Conservation (phyloP, 2,329 filamentous ascomycete species). For the Phyllosticta ampelicida region DNA sequence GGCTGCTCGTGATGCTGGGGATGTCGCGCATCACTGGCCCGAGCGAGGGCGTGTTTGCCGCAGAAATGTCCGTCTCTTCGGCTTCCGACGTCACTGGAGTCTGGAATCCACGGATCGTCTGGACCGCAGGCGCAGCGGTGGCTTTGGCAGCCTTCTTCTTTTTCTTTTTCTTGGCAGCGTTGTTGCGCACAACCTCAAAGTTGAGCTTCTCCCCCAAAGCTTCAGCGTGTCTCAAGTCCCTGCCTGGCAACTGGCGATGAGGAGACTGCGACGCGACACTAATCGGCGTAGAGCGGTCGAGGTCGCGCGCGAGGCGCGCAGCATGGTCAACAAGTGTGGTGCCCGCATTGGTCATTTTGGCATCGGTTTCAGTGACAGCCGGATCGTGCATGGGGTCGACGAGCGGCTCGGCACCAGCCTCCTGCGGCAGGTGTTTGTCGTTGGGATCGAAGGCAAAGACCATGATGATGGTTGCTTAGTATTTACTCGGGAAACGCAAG, state of each 20-base stretch:
- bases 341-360: background rate
- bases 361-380: background rate
- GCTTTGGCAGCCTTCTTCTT: slow-evolving; percentile 26
- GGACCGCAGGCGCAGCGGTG: slow-evolving; percentile 27
- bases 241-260: slow-evolving; percentile 16
- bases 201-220: slow-evolving; percentile 26
- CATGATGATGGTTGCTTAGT: background rate
- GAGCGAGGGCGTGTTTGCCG: slow-evolving; percentile 31
- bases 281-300: slow-evolving; percentile 25
- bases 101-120: slow-evolving; percentile 38
- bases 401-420: background rate
- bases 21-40: slow-evolving; percentile 33
- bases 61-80: slow-evolving; percentile 44
- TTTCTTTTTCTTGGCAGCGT: slow-evolving; percentile 25
- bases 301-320: slow-evolving; percentile 9
- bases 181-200: slow-evolving; percentile 17
- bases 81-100: slow-evolving; percentile 42
- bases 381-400: background rate
- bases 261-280: slow-evolving; percentile 24
- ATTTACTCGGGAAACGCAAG: slow-evolving; percentile 4
- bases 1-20: slow-evolving; percentile 41
- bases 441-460: slow-evolving; percentile 10
- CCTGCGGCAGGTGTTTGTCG: slow-evolving; percentile 10
- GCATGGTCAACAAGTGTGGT: background rate
- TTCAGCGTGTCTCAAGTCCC: slow-evolving; percentile 13